Evolutionary conservation across 805 yeast species (phyloP), one percentile per base, ranked within the genome.

Genomic region (Saccharomycodes ludwigii): DNA sequence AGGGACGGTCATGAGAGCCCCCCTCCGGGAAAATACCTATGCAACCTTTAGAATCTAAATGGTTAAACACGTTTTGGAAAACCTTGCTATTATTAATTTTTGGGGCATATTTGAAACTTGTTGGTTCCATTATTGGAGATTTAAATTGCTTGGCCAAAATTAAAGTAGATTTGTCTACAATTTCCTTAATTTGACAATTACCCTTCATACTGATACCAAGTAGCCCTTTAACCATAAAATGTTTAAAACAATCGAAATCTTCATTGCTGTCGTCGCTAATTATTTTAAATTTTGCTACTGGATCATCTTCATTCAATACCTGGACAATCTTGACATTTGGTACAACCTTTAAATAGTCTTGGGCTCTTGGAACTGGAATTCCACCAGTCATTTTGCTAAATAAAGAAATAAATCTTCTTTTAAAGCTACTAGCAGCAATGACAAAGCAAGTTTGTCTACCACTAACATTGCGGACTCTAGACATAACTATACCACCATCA

Each of bases 21-120:
- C 98, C 98, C 61, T 91, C 98, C 6, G 98, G 96, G 60, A 85
- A 91, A 27, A 91, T 82, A 8, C 97, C 97, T 21, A 91, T 58
- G 40, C 93, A 82, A 35, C 81, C 73, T 25, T 91, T 85, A 37
- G 72, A 67, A 13, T 82, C 68, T 40, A 91, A 65, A 52, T 84
- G 95, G 30, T 76, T 72, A 52, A 86, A 91, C 3, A 91, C 97
- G 40, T 69, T 66, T 33, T 79, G 71, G 55, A 84, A 91, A 34
- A 91, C 95, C 27, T 65, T 63, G 12, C 82, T 69, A 56, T 91
- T 96, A 55, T 91, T 85, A 35, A 91, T 79, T 45, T 80, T 81
- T 35, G 68, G 76, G 2, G 96, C 98, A 23, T 68, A 59, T 48
- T 78, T 80, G 63, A 58, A 88, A 3, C 58, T 33, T 1, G 80